Evolutionary conservation across 176 grass and related monocot species (phyloP), one percentile per base, ranked within the genome.

Genomic region (Bolboschoenus planiculmis): DNA sequence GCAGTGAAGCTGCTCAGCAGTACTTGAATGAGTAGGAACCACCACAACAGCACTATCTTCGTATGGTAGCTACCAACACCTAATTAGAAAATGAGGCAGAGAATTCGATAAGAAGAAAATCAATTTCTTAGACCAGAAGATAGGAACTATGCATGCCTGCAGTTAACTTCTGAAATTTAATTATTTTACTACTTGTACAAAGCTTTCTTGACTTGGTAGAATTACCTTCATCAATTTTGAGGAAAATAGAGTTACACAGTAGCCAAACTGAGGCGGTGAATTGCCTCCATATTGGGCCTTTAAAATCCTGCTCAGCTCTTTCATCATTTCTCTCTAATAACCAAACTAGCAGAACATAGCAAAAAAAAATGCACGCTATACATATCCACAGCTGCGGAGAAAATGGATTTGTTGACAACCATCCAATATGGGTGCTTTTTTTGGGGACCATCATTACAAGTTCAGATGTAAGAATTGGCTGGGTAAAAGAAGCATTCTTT

Each of bases 191-290:
- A n/a, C 4, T 50, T 50, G 10, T 50, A 14, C 15, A 50, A 16
- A 53, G 50, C 50, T 18, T 53, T 7, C 6, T 23, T 20, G 51
- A 66, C 14, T 11, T 65, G 30, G 3, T 11, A 48, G 14, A 34
- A 7, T 26, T 48, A 74, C 51, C 10, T 14, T 62, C 34, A 84
- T 81, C 86, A 31, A 84, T 59, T 46, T 47, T 58, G 7, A 35
- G 10, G 27, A 88, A 85, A 59, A 88, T 43, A 20, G 76, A 72
- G 20, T 66, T 72, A 11, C 83, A 34, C 7, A 80, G 35, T 14
- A 85, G 1, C 87, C 87, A 88, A 53, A 85, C 10, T 8, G 83
- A 43, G 21, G 82, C 82, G 59, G 80, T 73, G 7, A 84, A 55
- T 47, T 88, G 86, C 26, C 21, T 42, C 8, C 7, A 46, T 60